Evolutionary conservation across 2,329 filamentous ascomycete genomes (phyloP).

Genomic region (Cylindrodendrum hubeiense): DNA sequence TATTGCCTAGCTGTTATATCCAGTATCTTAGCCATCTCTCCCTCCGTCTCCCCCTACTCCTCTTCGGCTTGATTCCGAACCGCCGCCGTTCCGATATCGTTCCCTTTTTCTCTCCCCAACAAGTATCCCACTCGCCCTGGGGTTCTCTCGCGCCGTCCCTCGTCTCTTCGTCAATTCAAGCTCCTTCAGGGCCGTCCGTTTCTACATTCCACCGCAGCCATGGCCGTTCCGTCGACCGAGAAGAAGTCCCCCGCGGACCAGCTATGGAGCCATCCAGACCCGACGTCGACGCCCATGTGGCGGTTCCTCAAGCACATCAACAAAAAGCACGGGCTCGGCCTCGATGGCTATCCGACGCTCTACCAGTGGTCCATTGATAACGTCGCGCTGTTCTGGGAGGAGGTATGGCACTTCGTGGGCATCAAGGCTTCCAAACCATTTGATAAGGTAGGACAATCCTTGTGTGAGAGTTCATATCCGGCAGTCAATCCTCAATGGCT

Average conservation of each 20-base stretch:
- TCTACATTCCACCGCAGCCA: slow-evolving; percentile 13
- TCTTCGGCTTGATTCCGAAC: slow-evolving; percentile 22
- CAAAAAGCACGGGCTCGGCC: slow-evolving; percentile 71
- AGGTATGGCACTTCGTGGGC: slow-evolving; percentile 86
- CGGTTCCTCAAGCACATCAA: slow-evolving; percentile 79
- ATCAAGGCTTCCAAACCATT: slow-evolving; percentile 77
- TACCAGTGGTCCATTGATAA: slow-evolving; percentile 88
- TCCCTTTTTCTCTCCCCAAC: slow-evolving; percentile 21
- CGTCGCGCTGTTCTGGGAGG: slow-evolving; percentile 83
- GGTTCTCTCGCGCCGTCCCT: neutral
- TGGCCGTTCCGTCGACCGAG: slow-evolving; percentile 44
- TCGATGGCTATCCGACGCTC: slow-evolving; percentile 79
- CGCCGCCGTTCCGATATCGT: slow-evolving; percentile 24
- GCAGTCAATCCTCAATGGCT: neutral
- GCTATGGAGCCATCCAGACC: slow-evolving; percentile 79
- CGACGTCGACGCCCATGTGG: slow-evolving; percentile 77
- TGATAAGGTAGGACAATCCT: slow-evolving; percentile 62
- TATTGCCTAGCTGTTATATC: slow-evolving; percentile 2
- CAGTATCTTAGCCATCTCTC: slow-evolving; percentile 10
- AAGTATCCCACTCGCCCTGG: slow-evolving; percentile 5
- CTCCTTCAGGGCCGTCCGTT: slow-evolving; percentile 4
- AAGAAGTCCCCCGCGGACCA: slow-evolving; percentile 51
- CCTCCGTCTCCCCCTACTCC: neutral
- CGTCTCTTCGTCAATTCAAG: neutral
- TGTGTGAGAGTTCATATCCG: neutral